Percentiles rank a stretch among this genome's conserved stretches.
Evolutionary conservation across 2,329 filamentous ascomycete genomes (phyloP).

Genomic region (Pyrenochaeta sp.): DNA sequence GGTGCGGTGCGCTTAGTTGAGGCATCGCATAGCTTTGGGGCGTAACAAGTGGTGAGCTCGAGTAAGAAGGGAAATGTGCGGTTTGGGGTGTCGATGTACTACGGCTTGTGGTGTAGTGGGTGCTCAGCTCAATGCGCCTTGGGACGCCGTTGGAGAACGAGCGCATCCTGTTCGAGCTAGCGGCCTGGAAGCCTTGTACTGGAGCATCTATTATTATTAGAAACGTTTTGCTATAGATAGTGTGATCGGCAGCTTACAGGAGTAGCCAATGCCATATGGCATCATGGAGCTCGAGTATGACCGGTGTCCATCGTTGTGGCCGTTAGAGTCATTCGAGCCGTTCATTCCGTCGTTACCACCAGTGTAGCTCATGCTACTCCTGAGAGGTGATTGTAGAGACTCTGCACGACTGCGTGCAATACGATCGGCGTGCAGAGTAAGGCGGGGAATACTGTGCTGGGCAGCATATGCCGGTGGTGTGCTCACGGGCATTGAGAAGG

Average conservation of each 20-base stretch:
- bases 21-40: slow-evolving; percentile 46
- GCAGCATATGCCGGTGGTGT: slow-evolving; percentile 44
- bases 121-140: slow-evolving; percentile 51
- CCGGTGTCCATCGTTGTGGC: slow-evolving; percentile 32
- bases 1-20: slow-evolving; percentile 50
- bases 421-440: slow-evolving; percentile 53
- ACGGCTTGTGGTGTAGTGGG: slow-evolving; percentile 47
- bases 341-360: slow-evolving; percentile 37
- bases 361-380: slow-evolving; percentile 57
- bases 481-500: slow-evolving; percentile 47
- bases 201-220: slow-evolving; percentile 43
- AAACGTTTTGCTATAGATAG: not conserved
- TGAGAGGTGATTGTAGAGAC: slow-evolving; percentile 53
- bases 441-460: slow-evolving; percentile 51
- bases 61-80: slow-evolving; percentile 50
- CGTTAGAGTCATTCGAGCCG: slow-evolving; percentile 29
- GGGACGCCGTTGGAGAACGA: slow-evolving; percentile 50
- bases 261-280: slow-evolving; percentile 50
- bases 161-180: slow-evolving; percentile 47
- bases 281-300: slow-evolving; percentile 45
- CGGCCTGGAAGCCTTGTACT: slow-evolving; percentile 50
- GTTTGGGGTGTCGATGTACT: slow-evolving; percentile 48
- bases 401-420: slow-evolving; percentile 52
- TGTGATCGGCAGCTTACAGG: slow-evolving; percentile 32
- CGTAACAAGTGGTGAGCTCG: slow-evolving; percentile 48